Base-by-base conservation (phyloP, 2,329 filamentous ascomycete genomes). In the Penicillium sp. region DNA sequence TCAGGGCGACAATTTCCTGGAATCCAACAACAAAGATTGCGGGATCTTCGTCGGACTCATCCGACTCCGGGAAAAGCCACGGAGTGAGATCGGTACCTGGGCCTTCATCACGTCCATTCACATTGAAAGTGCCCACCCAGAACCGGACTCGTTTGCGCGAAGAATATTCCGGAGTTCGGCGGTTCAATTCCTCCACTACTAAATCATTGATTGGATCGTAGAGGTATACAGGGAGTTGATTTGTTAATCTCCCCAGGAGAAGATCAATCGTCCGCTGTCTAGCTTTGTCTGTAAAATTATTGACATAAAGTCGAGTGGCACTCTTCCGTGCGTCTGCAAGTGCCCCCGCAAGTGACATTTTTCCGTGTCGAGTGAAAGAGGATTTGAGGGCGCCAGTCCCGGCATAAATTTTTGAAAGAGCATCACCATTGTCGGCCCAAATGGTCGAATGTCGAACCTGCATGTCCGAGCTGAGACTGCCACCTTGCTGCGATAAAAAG, bases 401-500 rank as follows among this genome's bases (percentile, higher is more conserved):
- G 9, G 94, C 94, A 71, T 99, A 99, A 27, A 97, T 97, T 69
- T 91, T 91, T 13, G 92, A 97, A 47, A 99, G 76, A 6, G 90
- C 89, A 77, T 99, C 94, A 23, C 94, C 94, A 70, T 97, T 97
- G 74, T 99, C 94, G 34, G 94, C 94, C 94, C 94, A 99, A 1
- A 99, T 81, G 59, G 87, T 94, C 9, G 91, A 92, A 76, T 99
- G 94, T 48, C 91, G 83, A 76, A 91, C 88, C 89, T 92, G 96
- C 67, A 97, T 92, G 69, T 97, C 92, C 0, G 87, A 84, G 10
- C 82, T 81, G 0, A 90, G 87, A 60, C 80, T 82, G 62, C 91
- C 86, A 27, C 82, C 83, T 59, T 88, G 83, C 64, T 96, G 91
- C 15, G 78, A 76, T 4, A 99, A 78, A 66, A 97, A 97, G 0